Percentiles rank a stretch among this genome's conserved stretches.
Evolutionary conservation across 2,329 filamentous ascomycete species (phyloP).

Genomic region (Calonectria fujianensis): DNA sequence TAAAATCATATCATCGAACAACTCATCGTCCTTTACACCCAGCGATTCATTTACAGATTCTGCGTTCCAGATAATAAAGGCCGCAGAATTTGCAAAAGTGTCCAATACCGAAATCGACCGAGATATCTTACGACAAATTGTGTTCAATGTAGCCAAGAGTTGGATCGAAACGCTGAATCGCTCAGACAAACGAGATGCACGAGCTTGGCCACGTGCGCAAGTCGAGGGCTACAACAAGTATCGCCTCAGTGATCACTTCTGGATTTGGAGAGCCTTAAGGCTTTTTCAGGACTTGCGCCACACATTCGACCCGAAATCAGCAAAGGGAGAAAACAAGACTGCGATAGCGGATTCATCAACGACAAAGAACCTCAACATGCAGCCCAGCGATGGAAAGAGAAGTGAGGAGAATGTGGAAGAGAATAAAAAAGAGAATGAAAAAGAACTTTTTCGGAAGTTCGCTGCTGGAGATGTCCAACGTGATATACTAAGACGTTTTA

Average conservation of each 20-base stretch:
- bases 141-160: neutral
- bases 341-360: neutral
- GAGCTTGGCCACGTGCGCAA: neutral
- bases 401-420: neutral
- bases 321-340: neutral
- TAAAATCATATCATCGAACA: neutral
- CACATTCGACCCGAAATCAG: neutral
- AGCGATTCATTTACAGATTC: constrained; percentile 5
- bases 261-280: constrained; percentile 1
- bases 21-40: neutral
- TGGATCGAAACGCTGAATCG: neutral
- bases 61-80: constrained; percentile 9
- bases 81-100: neutral
- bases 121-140: neutral
- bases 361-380: no score
- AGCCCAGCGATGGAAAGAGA: neutral
- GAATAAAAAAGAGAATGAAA: neutral
- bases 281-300: no score
- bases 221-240: constrained; percentile 8
- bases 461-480: neutral
- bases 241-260: neutral
- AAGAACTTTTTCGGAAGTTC: neutral
- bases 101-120: neutral
- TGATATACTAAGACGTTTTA: neutral
- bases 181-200: neutral